Conservation (phyloP, 768 basidiomycete genomes). For the Cyclocybe aegerita region DNA sequence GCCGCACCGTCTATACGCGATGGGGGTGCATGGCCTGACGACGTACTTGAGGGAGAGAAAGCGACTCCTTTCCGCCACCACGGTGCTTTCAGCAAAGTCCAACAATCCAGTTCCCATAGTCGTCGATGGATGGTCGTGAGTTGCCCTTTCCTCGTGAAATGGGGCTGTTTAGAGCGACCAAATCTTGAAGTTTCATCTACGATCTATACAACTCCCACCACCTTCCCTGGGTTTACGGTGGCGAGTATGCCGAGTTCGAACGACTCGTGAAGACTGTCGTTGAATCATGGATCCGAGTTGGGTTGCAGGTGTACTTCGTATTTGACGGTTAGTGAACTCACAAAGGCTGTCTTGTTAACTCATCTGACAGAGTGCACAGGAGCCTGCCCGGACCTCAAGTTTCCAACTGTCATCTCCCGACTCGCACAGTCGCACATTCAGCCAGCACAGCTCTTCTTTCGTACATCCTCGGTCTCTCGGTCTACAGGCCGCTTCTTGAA, state of each 20-base stretch:
- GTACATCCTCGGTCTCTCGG: constrained; percentile 69
- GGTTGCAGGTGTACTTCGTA: constrained; percentile 68
- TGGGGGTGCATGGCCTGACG: constrained; percentile 56
- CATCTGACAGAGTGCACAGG: constrained; percentile 39
- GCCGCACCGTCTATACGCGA: constrained; percentile 14
- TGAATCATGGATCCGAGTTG: constrained; percentile 66
- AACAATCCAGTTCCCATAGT: constrained; percentile 49
- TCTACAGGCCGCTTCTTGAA: constrained; percentile 64
- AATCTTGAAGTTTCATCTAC: constrained; percentile 66
- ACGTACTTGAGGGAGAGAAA: constrained; percentile 52
- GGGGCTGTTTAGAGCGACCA: constrained; percentile 6
- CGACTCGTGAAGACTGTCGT: constrained; percentile 50
- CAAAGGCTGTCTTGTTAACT: constrained; percentile 12
- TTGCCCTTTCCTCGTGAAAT: constrained; percentile 19
- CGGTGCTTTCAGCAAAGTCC: constrained; percentile 19
- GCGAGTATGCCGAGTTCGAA: constrained; percentile 66
- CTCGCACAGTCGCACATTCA: constrained; percentile 57
- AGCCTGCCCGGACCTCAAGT: constrained; percentile 69
- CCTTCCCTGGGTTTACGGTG: constrained; percentile 85
- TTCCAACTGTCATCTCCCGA: constrained; percentile 63
- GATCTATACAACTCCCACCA: constrained; percentile 56
- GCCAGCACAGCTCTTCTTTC: constrained; percentile 72
- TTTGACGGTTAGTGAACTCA: constrained; percentile 67
- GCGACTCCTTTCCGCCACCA: constrained; percentile 37
- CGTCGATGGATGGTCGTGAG: constrained; percentile 89